These are phyloP conservation scores for Iris macrosiphon DNA, from an alignment of 106 monocot genomes.

Conservation along the genomic window DNA sequence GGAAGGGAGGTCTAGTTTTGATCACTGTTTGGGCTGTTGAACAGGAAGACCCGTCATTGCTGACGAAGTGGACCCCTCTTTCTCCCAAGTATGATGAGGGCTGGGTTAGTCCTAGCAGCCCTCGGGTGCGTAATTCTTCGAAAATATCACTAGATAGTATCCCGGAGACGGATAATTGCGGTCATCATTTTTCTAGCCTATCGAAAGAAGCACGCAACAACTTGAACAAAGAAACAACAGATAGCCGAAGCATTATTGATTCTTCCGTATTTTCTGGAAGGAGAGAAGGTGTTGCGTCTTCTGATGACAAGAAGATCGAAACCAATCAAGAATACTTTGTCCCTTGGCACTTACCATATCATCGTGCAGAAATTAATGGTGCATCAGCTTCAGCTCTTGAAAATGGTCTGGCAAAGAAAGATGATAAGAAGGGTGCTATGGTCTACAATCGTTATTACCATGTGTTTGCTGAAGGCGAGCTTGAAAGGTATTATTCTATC, in stretches of 20 bases:
- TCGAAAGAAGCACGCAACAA: constrained; percentile 2
- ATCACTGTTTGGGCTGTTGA: constrained; percentile 97
- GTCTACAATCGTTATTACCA: constrained; percentile 97
- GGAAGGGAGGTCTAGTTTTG: constrained; percentile 66
- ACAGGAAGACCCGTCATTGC: constrained; percentile 71
- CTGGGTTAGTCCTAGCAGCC: constrained; percentile 55
- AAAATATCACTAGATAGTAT: constrained; percentile 49
- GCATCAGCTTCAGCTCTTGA: constrained; percentile 59
- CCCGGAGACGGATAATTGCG: constrained; percentile 46
- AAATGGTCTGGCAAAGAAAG: constrained; percentile 81
- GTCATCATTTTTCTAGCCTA: neutral
- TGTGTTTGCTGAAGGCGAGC: constrained; percentile 94
- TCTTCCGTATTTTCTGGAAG: constrained; percentile 2
- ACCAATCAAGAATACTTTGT: constrained; percentile 89
- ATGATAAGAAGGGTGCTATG: constrained; percentile 83
- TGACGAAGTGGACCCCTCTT: constrained; percentile 92
- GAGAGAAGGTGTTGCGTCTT: neutral
- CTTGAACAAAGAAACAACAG: constrained; percentile 5
- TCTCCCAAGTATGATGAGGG: constrained; percentile 71
- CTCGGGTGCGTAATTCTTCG: constrained; percentile 24
- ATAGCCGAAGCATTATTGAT: neutral
- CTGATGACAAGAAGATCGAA: constrained; percentile 4
- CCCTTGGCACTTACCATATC: constrained; percentile 97
- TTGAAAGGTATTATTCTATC: constrained; percentile 55
- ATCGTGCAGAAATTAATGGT: constrained; percentile 81